Evolutionary conservation across 169 alveolate species (phyloP), one percentile per base, ranked within the genome.

Genomic region (Plasmodium vivax): DNA sequence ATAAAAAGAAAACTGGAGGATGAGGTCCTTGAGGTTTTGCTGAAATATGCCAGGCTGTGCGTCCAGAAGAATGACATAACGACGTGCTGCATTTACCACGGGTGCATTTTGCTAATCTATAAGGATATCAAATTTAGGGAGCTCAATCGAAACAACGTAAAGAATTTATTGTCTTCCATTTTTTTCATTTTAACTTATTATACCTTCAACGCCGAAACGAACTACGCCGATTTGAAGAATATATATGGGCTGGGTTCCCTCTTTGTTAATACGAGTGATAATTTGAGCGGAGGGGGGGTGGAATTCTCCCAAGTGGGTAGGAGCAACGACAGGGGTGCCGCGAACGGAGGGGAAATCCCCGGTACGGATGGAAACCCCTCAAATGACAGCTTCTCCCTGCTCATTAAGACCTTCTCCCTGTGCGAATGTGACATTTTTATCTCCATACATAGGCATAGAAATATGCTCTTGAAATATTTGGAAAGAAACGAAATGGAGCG

Each of bases 341-440:
- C 62, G 12, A 8, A 30, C 32, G 5, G 1, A 16, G 27, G 71
- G 41, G 93, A 85, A 27, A 34, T 56, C 6, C 23, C n/a, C 32
- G 30, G 34, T 23, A 16, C 45, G 43, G 41, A 0, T 38, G 47
- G 38, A 6, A n/a, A n/a, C 34, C 30, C 73, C 27, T 38, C 43
- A 34, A 51, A 82, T 14, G 72, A 92, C 43, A 43, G 74, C 6
- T 82, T 92, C 47, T 72, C 81, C 51, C 71, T 43, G 23, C 23
- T 92, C 68, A 92, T 92, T 43, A 92, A 92, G 79, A 92, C 92
- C 3, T 92, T 92, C 75, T 92, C 95, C 5, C 32, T 92, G 30
- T 82, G 92, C 38, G 95, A 92, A 82, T 92, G 95, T 82, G 95
- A 92, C 56, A 82, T 92, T 14, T 92, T 92, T 82, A 92, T 92